Percentiles rank a stretch among this genome's conserved stretches.
Conservation (phyloP, 75 land plant genomes). For the Pinus taeda region DNA sequence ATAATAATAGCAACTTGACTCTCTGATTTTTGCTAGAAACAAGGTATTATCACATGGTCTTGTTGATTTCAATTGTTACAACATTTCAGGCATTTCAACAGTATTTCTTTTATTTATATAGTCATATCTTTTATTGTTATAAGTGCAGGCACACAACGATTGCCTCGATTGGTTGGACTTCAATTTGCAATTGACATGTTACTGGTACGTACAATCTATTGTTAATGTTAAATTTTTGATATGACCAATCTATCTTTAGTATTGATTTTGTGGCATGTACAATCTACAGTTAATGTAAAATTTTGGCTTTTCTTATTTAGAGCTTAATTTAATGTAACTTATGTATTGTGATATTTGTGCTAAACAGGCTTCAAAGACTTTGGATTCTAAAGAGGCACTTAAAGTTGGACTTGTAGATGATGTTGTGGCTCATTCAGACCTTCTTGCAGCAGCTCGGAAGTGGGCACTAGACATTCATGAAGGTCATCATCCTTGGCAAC, state of each 20-base stretch:
- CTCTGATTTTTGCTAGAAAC: background rate
- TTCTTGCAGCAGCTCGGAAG: too few species aligned
- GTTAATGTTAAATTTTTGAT: conserved; percentile 16
- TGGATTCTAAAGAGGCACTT: conserved; percentile 13
- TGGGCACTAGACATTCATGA: too few species aligned
- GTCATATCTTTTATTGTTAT: background rate
- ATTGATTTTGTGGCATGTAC: conserved; percentile 18
- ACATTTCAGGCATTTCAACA: background rate
- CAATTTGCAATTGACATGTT: conserved; percentile 44
- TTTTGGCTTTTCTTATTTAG: conserved; percentile 3
- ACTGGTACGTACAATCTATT: conserved; percentile 22
- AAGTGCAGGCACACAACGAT: conserved; percentile 38
- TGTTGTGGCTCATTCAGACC: conserved; percentile 11
- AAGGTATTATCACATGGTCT: background rate
- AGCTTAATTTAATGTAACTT: background rate
- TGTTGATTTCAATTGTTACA: background rate
- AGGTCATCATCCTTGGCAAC: conserved; percentile 6
- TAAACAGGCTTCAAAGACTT: conserved; percentile 16
- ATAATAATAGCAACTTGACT: background rate
- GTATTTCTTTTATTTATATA: background rate
- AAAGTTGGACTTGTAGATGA: conserved; percentile 22
- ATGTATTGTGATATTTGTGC: background rate
- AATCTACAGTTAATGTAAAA: background rate
- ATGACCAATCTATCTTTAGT: background rate
- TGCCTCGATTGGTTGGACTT: conserved; percentile 44